Evolutionary conservation across 805 yeast genomes (phyloP), one percentile per base, ranked within the genome.

Genomic region (Wickerhamomyces xylosicus): DNA sequence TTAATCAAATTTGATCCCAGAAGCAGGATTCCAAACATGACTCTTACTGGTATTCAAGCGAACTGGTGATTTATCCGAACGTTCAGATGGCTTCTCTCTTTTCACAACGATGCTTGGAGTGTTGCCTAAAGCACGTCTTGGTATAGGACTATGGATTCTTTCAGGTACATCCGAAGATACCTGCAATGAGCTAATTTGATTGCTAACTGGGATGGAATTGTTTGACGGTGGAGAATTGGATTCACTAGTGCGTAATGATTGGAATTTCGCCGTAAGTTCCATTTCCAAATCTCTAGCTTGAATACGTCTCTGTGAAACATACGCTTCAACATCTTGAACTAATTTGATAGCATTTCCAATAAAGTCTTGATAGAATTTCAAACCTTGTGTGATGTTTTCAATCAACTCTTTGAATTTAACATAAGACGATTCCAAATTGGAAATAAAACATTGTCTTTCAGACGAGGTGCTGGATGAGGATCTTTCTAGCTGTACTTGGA

Each of bases 351-450:
- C 67, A 38, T 71, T 71, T 8, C 56, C 56, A 22, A 69, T 59
- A 43, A 85, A 72, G 38, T 78, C 81, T 31, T 66, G 66, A 60
- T 89, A 89, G 53, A 87, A 87, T 39, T 69, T 67, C 0, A 72
- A 49, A 0, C 95, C 96, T 48, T 81, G 83, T 22, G 69, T 69
- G 20, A 85, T 54, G 51, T 84, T 81, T 5, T 66, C 61, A 15
- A 69, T 56, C 2, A 85, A 66, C 48, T 81, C 85, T 21, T 67
- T 56, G 49, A 42, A 53, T 19, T 49, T 40, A 5, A 36, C 33
- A 36, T 47, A 54, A 2, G 39, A 50, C 1, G 41, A 27, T 9
- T 50, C 81, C 21, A 82, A 54, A 1, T 56, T 59, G 39, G 73
- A 76, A 33, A 83, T 55, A 1, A 72, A 70, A 18, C 62, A 59